Conservation (phyloP, 106 monocot genomes). For the Platanthera guangdongensis region DNA sequence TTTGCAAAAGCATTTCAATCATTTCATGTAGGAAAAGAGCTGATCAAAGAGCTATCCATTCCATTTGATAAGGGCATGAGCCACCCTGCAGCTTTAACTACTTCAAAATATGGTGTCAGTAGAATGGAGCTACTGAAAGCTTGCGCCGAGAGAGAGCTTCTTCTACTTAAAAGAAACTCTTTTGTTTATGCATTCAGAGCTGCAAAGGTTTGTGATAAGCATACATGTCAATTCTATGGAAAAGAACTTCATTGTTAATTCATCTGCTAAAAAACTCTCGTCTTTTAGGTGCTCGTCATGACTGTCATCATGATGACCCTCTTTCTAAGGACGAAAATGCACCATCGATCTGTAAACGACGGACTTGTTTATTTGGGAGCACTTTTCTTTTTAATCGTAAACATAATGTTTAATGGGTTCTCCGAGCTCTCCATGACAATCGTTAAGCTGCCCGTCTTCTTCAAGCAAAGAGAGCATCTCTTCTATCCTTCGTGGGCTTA, state of each 20-base stretch:
- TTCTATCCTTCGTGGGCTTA: slow-evolving; percentile 23
- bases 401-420: slow-evolving; percentile 9
- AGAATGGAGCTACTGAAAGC: slow-evolving; percentile 13
- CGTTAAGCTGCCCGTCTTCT: slow-evolving; percentile 13
- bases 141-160: not conserved
- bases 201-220: not conserved
- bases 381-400: not conserved
- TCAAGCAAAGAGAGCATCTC: slow-evolving; percentile 18
- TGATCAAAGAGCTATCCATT: slow-evolving; percentile 2
- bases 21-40: slow-evolving; percentile 11
- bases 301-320: slow-evolving; percentile 7
- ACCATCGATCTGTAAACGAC: not conserved
- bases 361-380: slow-evolving; percentile 6
- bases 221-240: not conserved
- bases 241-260: not conserved
- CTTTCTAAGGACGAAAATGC: slow-evolving; percentile 5
- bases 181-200: slow-evolving; percentile 11
- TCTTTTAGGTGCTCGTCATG: slow-evolving; percentile 7
- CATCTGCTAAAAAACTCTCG: not conserved
- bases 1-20: slow-evolving; percentile 17
- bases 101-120: slow-evolving; percentile 13
- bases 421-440: slow-evolving; percentile 2
- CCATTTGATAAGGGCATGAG: slow-evolving; percentile 10
- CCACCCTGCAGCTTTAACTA: slow-evolving; percentile 14
- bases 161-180: slow-evolving; percentile 14